phyloP scores from a whole-genome alignment of 768 basidiomycete species.

The Pleurotus sapidus region DNA sequence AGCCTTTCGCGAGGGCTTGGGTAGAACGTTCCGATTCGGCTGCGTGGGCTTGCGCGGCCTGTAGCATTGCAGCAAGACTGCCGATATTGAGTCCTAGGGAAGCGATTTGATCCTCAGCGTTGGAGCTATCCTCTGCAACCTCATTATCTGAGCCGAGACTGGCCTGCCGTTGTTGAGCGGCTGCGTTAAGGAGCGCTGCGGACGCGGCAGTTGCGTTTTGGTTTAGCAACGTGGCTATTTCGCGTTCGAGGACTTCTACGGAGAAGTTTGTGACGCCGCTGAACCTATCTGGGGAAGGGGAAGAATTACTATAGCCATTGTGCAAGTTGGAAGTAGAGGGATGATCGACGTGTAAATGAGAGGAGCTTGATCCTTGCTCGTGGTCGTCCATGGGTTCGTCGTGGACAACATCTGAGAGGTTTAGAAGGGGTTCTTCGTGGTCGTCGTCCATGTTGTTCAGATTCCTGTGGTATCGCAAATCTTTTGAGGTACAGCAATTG shows the following conservation, averaged over 20 bases:
- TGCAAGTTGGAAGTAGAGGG: conserved; percentile 35
- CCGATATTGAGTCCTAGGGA: conserved; percentile 56
- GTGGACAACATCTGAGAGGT: conserved; percentile 83
- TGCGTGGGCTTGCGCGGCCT: conserved; percentile 69
- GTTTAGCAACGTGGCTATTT: conserved; percentile 71
- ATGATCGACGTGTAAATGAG: conserved; percentile 18
- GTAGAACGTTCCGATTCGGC: conserved; percentile 43
- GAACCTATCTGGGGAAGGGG: conserved; percentile 32
- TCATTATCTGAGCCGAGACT: conserved; percentile 25
- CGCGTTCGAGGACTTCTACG: conserved; percentile 74
- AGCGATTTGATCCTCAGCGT: conserved; percentile 27
- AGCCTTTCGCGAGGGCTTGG: conserved; percentile 42
- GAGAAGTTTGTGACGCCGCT: conserved; percentile 48
- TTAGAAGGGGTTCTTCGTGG: conserved; percentile 63
- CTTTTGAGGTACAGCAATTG: too few species aligned
- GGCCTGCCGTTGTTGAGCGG: conserved; percentile 65
- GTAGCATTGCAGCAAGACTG: conserved; percentile 74
- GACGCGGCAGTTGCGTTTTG: conserved; percentile 74
- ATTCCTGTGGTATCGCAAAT: too few species aligned
- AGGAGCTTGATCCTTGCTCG: conserved; percentile 24
- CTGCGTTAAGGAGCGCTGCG: conserved; percentile 60
- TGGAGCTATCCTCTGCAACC: conserved; percentile 18
- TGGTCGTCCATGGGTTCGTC: conserved; percentile 72
- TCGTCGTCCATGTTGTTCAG: conserved; percentile 29
- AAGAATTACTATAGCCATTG: conserved; percentile 31